phyloP scores from a whole-genome alignment of 2,329 filamentous ascomycete species.

The Lanzia echinophila region DNA sequence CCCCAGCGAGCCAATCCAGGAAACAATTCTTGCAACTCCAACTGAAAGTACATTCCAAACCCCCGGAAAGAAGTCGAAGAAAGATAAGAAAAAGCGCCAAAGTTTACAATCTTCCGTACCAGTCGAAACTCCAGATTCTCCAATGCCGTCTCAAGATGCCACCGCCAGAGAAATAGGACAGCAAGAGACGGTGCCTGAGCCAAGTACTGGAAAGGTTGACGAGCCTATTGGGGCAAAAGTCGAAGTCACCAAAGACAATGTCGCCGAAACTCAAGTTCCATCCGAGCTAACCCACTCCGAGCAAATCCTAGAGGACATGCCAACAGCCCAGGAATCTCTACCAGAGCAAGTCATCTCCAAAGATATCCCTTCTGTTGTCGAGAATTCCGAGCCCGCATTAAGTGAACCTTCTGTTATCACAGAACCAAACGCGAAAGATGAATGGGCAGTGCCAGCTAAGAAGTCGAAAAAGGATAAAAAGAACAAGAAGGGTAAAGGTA shows the following conservation, averaged over 20 bases:
- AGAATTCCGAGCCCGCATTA: neutral
- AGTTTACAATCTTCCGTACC: neutral
- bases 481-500: neutral
- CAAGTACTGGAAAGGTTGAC: no score
- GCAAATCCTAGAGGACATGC: no score
- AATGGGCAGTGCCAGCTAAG: neutral
- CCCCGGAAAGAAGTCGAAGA: constrained; percentile 8
- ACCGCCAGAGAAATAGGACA: neutral
- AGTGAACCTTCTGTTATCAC: neutral
- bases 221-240: no score
- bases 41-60: neutral
- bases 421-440: neutral
- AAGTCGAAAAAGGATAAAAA: neutral
- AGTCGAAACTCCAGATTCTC: neutral
- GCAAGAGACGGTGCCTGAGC: neutral
- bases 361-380: neutral
- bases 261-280: no score
- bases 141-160: neutral
- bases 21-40: neutral
- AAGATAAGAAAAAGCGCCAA: constrained; percentile 25
- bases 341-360: no score
- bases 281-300: no score
- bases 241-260: no score
- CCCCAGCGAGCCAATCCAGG: neutral
- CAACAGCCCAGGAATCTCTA: no score